Percentiles rank a stretch among this genome's conserved stretches.
These are phyloP conservation scores for Mucor velutinosus DNA, from an alignment of 371 early-diverging fungal genomes.

Conservation along the genomic window DNA sequence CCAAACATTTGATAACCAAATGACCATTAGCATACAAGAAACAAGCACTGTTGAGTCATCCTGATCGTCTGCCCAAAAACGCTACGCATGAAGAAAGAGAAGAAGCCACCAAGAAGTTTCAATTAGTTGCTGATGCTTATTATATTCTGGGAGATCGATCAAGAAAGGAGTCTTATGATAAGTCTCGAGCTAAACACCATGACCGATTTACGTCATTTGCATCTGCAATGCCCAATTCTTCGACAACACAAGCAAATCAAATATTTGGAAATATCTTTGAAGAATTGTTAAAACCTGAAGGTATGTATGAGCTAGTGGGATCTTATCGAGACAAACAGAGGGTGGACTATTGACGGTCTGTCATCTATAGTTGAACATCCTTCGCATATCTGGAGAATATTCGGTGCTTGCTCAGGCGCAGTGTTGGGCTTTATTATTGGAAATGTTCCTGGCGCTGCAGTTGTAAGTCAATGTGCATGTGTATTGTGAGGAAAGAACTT, in stretches of 20 bases:
- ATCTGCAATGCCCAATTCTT: conserved; percentile 21
- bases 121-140: conserved; percentile 80
- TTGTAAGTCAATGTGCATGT: conserved; percentile 17
- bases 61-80: conserved; percentile 68
- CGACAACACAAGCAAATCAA: conserved; percentile 25
- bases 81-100: conserved; percentile 61
- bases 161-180: conserved; percentile 78
- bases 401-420: conserved; percentile 31
- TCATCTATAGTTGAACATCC: conserved; percentile 25
- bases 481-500: neutral
- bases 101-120: conserved; percentile 78
- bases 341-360: neutral
- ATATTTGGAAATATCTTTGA: conserved; percentile 34
- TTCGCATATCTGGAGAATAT: conserved; percentile 26
- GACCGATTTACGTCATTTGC: conserved; percentile 13
- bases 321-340: too few relatives aligned
- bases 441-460: conserved; percentile 32
- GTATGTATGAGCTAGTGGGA: neutral
- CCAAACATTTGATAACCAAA: neutral
- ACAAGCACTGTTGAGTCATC: conserved; percentile 72
- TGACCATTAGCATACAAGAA: conserved; percentile 69
- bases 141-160: conserved; percentile 72
- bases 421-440: conserved; percentile 33
- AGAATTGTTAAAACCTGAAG: conserved; percentile 29
- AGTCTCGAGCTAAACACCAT: conserved; percentile 49